A percentile compares a stretch with the other conserved stretches of the same genome.
Conservation (phyloP, 2,329 filamentous ascomycete genomes). For the Pestalotiopsis fici region DNA sequence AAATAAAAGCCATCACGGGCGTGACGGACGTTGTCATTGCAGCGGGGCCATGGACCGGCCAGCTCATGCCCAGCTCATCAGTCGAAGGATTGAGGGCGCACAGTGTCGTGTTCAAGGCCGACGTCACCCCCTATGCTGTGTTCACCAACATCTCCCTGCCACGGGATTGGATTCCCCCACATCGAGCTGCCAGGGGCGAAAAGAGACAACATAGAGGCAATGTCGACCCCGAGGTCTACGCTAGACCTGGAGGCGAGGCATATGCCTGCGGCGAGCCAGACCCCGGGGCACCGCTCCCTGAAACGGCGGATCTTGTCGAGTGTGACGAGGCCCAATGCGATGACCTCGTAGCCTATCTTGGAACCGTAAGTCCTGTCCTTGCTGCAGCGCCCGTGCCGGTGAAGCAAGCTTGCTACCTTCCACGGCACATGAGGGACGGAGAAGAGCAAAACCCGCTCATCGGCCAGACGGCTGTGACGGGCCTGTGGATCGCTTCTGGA, state of each 20-base stretch:
- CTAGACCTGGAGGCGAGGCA: slow-evolving; percentile 82
- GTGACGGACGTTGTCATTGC: slow-evolving; percentile 58
- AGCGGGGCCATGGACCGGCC: slow-evolving; percentile 65
- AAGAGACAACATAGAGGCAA: slow-evolving; percentile 58
- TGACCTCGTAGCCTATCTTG: slow-evolving; percentile 80
- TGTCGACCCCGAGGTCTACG: slow-evolving; percentile 91
- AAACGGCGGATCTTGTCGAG: slow-evolving; percentile 73
- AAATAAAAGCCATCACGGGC: slow-evolving; percentile 35
- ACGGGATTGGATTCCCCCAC: slow-evolving; percentile 57
- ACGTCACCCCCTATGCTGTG: slow-evolving; percentile 73
- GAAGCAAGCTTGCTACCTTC: slow-evolving; percentile 91
- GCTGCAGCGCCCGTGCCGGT: slow-evolving; percentile 68
- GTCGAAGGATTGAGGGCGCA: slow-evolving; percentile 63
- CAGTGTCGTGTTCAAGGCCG: slow-evolving; percentile 64
- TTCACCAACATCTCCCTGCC: slow-evolving; percentile 87
- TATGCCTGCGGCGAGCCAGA: slow-evolving; percentile 97
- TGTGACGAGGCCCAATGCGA: slow-evolving; percentile 78
- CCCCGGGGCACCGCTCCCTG: slow-evolving; percentile 70
- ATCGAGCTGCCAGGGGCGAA: slow-evolving; percentile 47
- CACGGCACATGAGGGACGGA: slow-evolving; percentile 68
- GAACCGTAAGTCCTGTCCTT: slow-evolving; percentile 65
- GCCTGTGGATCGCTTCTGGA: slow-evolving; percentile 80
- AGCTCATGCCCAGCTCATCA: slow-evolving; percentile 57
- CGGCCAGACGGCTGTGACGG: slow-evolving; percentile 71
- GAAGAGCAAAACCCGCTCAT: slow-evolving; percentile 71